Conservation (phyloP, 1,139 yeast genomes). For the Geotrichum bryndzae region DNA sequence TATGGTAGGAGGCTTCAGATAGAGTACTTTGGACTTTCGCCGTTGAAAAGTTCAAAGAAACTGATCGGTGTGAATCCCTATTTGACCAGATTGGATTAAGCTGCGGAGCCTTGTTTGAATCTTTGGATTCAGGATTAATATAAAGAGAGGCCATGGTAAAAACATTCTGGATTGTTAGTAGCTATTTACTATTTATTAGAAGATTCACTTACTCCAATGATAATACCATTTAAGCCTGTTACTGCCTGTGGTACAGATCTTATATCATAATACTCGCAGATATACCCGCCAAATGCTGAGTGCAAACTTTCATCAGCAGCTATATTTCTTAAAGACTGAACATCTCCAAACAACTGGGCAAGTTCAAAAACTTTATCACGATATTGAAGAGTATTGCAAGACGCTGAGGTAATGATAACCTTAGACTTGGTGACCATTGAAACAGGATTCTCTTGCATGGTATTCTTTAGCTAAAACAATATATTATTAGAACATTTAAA, state of each 20-base stretch:
- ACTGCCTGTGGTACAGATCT: conserved; percentile 33
- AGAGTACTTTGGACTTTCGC: not conserved
- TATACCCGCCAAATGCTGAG: conserved; percentile 18
- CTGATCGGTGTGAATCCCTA: not conserved
- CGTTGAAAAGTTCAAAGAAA: not conserved
- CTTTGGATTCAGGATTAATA: conserved; percentile 1
- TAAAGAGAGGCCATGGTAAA: conserved; percentile 8
- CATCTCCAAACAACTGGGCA: conserved; percentile 7
- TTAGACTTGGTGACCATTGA: conserved; percentile 5
- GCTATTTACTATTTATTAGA: not conserved
- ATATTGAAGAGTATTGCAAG: not conserved
- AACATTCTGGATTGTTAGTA: conserved; percentile 6
- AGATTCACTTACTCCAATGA: conserved; percentile 19
- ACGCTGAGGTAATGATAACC: conserved; percentile 8
- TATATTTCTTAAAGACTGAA: conserved; percentile 2
- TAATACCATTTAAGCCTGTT: conserved; percentile 19
- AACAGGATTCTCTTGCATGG: conserved; percentile 5
- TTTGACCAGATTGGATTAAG: not conserved
- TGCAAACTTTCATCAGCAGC: not conserved
- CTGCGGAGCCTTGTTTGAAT: not conserved
- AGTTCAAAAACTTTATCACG: conserved; percentile 8
- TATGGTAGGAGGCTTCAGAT: not conserved
- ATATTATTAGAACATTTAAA: not conserved
- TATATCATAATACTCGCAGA: conserved; percentile 37
- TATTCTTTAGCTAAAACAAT: not conserved